These are phyloP conservation scores for Naganishia antarctica DNA, from an alignment of 768 basidiomycete species.

Conservation along the genomic window DNA sequence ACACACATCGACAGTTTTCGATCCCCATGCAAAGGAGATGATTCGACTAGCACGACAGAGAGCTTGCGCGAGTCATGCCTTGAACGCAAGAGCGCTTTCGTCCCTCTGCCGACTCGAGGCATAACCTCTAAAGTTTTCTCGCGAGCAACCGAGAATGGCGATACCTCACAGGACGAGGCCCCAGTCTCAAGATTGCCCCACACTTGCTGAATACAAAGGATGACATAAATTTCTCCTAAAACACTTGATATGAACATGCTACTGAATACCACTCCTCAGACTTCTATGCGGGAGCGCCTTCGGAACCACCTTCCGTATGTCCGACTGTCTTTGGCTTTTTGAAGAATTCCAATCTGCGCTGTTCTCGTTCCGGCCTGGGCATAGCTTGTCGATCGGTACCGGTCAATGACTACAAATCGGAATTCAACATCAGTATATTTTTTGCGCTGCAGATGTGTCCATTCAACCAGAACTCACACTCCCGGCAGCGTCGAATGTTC, in stretches of 20 bases:
- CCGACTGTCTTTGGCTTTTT: slow-evolving; percentile 54
- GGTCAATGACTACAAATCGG: slow-evolving; percentile 42
- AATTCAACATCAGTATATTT: no score
- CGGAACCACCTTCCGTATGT: neutral
- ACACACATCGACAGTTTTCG: no score
- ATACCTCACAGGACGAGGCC: no score
- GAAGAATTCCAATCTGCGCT: slow-evolving; percentile 74
- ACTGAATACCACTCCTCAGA: neutral
- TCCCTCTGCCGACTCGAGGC: no score
- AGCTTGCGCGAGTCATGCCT: no score
- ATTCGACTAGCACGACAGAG: no score
- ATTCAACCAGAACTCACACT: slow-evolving; percentile 48
- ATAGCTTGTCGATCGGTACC: slow-evolving; percentile 39
- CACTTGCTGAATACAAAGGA: neutral
- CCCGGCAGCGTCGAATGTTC: slow-evolving; percentile 74
- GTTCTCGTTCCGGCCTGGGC: slow-evolving; percentile 55
- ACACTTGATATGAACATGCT: neutral
- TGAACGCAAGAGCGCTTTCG: no score
- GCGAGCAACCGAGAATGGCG: no score
- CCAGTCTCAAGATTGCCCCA: no score
- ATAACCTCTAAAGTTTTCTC: no score
- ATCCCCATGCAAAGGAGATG: no score
- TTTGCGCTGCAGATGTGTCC: no score
- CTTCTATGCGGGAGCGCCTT: neutral
- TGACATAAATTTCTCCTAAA: neutral